These are phyloP conservation scores for Cercospora zeae-maydis DNA, from an alignment of 2,329 filamentous ascomycete genomes.

Conservation along the genomic window DNA sequence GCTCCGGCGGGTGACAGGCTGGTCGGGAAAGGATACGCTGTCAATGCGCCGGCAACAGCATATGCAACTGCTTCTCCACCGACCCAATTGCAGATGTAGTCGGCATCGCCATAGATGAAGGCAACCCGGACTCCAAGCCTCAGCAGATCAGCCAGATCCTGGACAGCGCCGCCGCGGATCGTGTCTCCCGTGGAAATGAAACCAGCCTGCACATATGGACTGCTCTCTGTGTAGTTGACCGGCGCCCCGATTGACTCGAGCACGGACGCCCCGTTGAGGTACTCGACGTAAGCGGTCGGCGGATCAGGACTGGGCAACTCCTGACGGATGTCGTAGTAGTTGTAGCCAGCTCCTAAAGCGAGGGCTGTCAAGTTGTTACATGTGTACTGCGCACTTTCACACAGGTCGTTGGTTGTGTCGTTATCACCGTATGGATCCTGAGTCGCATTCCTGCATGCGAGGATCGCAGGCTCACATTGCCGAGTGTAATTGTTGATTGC, in stretches of 20 bases:
- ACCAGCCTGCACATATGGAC: conserved; percentile 39
- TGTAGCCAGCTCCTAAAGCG: conserved; percentile 20
- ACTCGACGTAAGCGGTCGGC: conserved; percentile 47
- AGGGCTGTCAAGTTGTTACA: conserved; percentile 25
- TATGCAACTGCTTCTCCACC: conserved; percentile 44
- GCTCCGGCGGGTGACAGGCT: conserved; percentile 11
- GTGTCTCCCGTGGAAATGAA: conserved; percentile 47
- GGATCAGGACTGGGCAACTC: conserved; percentile 55
- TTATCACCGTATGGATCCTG: conserved; percentile 26
- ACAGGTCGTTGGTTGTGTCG: conserved; percentile 19
- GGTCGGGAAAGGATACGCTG: conserved; percentile 19
- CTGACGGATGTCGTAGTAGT: conserved; percentile 52
- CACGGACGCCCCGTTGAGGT: conserved; percentile 48
- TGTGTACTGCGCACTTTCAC: conserved; percentile 24
- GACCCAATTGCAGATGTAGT: conserved; percentile 57
- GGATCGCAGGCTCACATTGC: conserved; percentile 30
- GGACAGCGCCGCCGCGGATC: conserved; percentile 40
- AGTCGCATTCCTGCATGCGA: conserved; percentile 34
- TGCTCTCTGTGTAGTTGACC: conserved; percentile 49
- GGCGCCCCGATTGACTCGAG: conserved; percentile 50
- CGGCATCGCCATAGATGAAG: conserved; percentile 61
- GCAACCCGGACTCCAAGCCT: conserved; percentile 54
- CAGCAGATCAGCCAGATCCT: conserved; percentile 44
- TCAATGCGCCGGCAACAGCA: conserved; percentile 24
- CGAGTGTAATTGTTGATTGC: conserved; percentile 46